phyloP scores from a whole-genome alignment of 1,284 basidiomycete genomes.

The Ustilago bromivora region DNA sequence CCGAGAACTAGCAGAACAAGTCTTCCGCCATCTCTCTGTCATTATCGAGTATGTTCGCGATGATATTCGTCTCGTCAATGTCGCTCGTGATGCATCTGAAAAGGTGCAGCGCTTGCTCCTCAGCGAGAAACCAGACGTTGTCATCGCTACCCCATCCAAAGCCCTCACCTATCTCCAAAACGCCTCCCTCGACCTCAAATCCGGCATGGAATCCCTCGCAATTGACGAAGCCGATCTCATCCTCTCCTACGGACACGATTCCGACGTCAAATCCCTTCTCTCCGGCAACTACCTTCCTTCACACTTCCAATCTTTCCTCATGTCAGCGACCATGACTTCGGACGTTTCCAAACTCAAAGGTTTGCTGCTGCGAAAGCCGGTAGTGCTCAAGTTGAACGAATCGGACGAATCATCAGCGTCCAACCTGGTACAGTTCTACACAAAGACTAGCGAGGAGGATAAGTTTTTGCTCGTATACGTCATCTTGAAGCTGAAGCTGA shows the following conservation, averaged over 20 bases:
- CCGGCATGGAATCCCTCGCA: constrained; percentile 83
- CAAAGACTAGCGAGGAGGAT: constrained; percentile 81
- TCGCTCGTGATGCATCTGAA: constrained; percentile 75
- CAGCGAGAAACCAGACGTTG: constrained; percentile 90
- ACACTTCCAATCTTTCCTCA: constrained; percentile 92
- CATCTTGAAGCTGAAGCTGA: constrained; percentile 91
- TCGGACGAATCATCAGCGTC: constrained; percentile 42
- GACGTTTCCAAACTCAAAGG: constrained; percentile 93
- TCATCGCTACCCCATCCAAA: constrained; percentile 90
- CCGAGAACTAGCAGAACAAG: constrained; percentile 91
- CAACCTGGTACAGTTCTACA: constrained; percentile 63
- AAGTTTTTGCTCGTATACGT: constrained; percentile 96
- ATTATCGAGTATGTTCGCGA: constrained; percentile 81
- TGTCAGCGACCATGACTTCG: constrained; percentile 97
- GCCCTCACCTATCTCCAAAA: constrained; percentile 83
- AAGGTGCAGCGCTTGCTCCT: constrained; percentile 85
- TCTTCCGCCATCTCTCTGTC: constrained; percentile 78
- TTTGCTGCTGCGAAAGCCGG: constrained; percentile 85
- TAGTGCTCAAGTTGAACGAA: constrained; percentile 71
- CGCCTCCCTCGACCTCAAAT: constrained; percentile 72
- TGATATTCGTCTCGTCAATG: constrained; percentile 80
- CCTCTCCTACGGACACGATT: constrained; percentile 93
- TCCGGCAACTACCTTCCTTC: constrained; percentile 79
- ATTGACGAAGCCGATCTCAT: constrained; percentile 99
- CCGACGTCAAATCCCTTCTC: constrained; percentile 88